Conservation (phyloP, 2,329 filamentous ascomycete genomes). For the Chalaropsis ovoidea region DNA sequence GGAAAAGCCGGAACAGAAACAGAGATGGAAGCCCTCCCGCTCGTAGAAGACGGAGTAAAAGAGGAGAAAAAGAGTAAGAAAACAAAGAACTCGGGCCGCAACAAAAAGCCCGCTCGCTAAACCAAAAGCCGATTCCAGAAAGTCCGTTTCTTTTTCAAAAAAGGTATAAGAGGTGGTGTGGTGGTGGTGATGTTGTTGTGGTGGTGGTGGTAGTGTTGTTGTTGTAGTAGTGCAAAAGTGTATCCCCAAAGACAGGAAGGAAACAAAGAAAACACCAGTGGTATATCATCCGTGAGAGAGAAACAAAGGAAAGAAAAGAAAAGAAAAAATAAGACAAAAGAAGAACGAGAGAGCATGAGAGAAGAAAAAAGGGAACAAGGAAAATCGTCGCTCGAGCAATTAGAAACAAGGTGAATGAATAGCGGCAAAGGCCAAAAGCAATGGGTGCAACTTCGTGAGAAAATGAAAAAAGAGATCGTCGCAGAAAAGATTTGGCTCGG, state of each 20-base stretch:
- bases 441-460: neutral
- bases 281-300: constrained; percentile 18
- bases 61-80: constrained; percentile 8
- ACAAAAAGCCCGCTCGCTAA: constrained; percentile 20
- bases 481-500: neutral
- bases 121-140: constrained; percentile 15
- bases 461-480: neutral
- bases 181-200: no score
- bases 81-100: constrained; percentile 13
- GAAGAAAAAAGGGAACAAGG: constrained; percentile 5
- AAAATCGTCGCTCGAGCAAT: constrained; percentile 11
- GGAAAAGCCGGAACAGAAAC: constrained; percentile 5
- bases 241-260: constrained; percentile 17
- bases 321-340: constrained; percentile 16
- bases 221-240: constrained; percentile 12
- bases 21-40: constrained; percentile 6
- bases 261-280: constrained; percentile 20
- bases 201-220: neutral
- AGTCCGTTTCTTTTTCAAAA: constrained; percentile 19
- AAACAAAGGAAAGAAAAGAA: constrained; percentile 7
- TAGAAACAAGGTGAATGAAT: constrained; percentile 12
- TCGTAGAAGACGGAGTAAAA: constrained; percentile 7
- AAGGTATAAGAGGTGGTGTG: constrained; percentile 5
- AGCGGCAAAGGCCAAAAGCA: neutral
- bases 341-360: constrained; percentile 20